Conservation (phyloP, 176 grass and related monocot species). For the Chrysopogon serrulatus region DNA sequence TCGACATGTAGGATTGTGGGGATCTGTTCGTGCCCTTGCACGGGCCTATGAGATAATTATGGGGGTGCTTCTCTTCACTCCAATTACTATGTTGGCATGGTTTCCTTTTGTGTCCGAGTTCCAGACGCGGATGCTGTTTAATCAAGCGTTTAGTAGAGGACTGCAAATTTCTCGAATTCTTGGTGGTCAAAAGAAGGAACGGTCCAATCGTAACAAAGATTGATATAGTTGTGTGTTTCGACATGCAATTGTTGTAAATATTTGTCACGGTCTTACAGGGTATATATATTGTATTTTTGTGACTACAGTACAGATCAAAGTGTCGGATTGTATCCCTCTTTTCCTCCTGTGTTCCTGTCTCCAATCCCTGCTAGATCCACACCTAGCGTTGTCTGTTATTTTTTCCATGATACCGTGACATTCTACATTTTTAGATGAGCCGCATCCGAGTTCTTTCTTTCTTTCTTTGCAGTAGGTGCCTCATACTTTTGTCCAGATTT, state of each 20-base stretch:
- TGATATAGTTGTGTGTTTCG: constrained; percentile 16
- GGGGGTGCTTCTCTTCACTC: constrained; percentile 67
- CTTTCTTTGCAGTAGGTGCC: no score
- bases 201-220: constrained; percentile 51
- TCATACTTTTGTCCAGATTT: no score
- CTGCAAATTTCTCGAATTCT: constrained; percentile 95
- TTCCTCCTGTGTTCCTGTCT: no score
- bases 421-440: no score
- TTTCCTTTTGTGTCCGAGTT: constrained; percentile 90
- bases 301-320: no score
- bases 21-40: constrained; percentile 75
- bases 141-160: constrained; percentile 90
- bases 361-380: no score
- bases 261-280: neutral
- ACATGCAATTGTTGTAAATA: constrained; percentile 10
- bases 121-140: constrained; percentile 91
- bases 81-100: constrained; percentile 77
- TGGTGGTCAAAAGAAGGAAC: constrained; percentile 72
- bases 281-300: constrained; percentile 21
- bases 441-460: no score
- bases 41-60: constrained; percentile 80
- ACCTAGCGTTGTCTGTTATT: no score
- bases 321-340: no score
- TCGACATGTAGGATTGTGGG: constrained; percentile 51
- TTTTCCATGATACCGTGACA: no score